Base-by-base conservation (phyloP, 331 rosid genomes). In the Phaseolus coccineus region DNA sequence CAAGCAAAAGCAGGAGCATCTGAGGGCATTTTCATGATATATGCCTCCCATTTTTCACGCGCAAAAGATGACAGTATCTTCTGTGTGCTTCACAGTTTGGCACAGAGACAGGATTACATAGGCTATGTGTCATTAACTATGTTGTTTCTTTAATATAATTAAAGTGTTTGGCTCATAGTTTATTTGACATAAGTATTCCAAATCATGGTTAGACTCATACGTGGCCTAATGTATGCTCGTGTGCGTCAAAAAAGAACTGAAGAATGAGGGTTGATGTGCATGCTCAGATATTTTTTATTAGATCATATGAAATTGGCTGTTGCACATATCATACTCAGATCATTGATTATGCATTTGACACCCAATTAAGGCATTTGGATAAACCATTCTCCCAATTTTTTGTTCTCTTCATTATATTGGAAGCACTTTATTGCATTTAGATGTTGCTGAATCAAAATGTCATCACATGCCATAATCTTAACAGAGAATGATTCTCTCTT, bases 1-100 rank as follows among this genome's bases (percentile, higher is more conserved):
- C 10, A 19, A 71, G 19, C 63, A 70, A 84, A 84, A 84, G 81
- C 22, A 71, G 75, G 48, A 80, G 37, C 71, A 66, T 50, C 73
- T 16, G 46, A 68, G 71, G 24, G 52, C 58, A 50, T 55, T 73
- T 77, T 31, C 76, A 68, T 24, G 59, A 82, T 71, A 62, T 47
- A 77, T 73, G 84, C 69, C 71, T 67, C 76, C 33, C 33, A 47
- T 81, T 69, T 51, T 69, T 42, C 33, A 30, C 50, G 61, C 76
- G 62, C 37, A 51, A 47, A 78, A 72, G 73, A 64, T 31, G 16
- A 44, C 57, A 76, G 42, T 27, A 62, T 69, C 73, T 78, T 78
- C 57, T 35, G 25, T 52, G 7, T 48, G 76, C 48, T 33, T 73
- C 31, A 66, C 71, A 19, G 71, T 73, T 77, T 72, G 76, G 40